Evolutionary conservation across 192 early-diverging fungal species (phyloP).

Genomic region (Coemansia guatemalensis): DNA sequence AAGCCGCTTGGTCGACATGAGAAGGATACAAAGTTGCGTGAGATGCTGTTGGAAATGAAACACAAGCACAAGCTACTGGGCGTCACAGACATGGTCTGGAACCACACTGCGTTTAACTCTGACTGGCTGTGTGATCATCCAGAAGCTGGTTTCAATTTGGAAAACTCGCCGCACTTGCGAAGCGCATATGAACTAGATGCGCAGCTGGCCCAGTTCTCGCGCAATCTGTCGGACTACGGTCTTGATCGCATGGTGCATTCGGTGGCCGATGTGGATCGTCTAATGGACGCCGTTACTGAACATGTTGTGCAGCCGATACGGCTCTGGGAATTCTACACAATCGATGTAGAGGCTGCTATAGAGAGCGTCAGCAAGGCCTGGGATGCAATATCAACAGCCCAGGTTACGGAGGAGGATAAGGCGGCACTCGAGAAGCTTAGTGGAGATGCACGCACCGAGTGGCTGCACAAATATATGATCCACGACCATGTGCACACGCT

Average conservation of each 20-base stretch:
- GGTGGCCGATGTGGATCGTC: conserved; percentile 63
- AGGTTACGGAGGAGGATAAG: conserved; percentile 7
- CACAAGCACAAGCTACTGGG: conserved; percentile 71
- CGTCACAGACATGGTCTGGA: conserved; percentile 96
- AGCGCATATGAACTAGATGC: conserved; percentile 93
- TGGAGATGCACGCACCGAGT: conserved; percentile 30
- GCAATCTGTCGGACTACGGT: conserved; percentile 54
- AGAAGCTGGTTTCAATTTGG: conserved; percentile 94
- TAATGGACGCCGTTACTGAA: conserved; percentile 61
- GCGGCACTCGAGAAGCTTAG: conserved; percentile 9
- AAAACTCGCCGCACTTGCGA: conserved; percentile 90
- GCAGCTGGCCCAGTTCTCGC: conserved; percentile 73
- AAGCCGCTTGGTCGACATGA: conserved; percentile 50
- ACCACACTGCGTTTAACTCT: conserved; percentile 95
- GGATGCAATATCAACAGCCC: conserved; percentile 1
- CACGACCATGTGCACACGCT: conserved; percentile 52
- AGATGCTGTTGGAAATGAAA: conserved; percentile 60
- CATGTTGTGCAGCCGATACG: conserved; percentile 61
- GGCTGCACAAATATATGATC: conserved; percentile 49
- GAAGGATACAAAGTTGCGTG: conserved; percentile 62
- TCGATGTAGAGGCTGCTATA: conserved; percentile 60
- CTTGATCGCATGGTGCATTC: conserved; percentile 59
- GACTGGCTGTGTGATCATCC: conserved; percentile 94
- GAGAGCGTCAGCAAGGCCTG: conserved; percentile 51
- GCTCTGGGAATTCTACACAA: conserved; percentile 89